Evolutionary conservation across 2,329 filamentous ascomycete species (phyloP), one percentile per base, ranked within the genome.

Genomic region (Botrytis pseudocinerea): DNA sequence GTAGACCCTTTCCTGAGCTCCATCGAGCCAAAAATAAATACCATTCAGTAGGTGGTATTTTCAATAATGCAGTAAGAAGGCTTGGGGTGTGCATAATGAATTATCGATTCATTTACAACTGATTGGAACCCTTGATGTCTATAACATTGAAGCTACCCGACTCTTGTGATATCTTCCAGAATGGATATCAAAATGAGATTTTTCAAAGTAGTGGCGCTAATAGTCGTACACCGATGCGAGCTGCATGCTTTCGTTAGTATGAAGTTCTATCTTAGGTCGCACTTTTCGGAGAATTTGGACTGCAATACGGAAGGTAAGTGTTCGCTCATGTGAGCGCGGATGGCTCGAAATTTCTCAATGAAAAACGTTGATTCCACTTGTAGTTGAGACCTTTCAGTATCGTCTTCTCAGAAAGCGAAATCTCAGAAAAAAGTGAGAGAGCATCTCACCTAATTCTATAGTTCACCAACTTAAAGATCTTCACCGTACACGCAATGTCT

Each of bases 191-290:
- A 59, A 18, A 66, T 32, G 10, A 7, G 28, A 51, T 70, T 28
- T 22, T 20, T 38, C 54, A 18, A 51, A 48, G 35, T n/a, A 22
- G 69, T 70, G 68, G 59, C 57, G 57, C 69, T 48, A n/a, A 48
- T n/a, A 32, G 59, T 42, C 69, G 28, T 62, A 51, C 42, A 48
- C 14, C 8, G 7, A 48, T 25, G 28, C 22, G n/a, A 70, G 28
- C 28, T 70, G 69, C 57, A 70, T 70, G 51, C 62, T 59, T 62
- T 59, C 40, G 68, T 46, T 59, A 35, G 40, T 38, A 48, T 62
- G 48, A 32, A 10, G n/a, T 62, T 20, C 46, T n/a, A 61, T 32
- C 66, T 60, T 57, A n/a, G 48, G 28, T 59, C 35, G 20, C 20
- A 46, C 54, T 51, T 35, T 28, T 44, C 44, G 68, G 54, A 20